A percentile compares a stretch with the other conserved stretches of the same genome.
Evolutionary conservation across 225 moss, liverwort and hornwort genomes (phyloP).

Genomic region (Antitrichia curtipendula): DNA sequence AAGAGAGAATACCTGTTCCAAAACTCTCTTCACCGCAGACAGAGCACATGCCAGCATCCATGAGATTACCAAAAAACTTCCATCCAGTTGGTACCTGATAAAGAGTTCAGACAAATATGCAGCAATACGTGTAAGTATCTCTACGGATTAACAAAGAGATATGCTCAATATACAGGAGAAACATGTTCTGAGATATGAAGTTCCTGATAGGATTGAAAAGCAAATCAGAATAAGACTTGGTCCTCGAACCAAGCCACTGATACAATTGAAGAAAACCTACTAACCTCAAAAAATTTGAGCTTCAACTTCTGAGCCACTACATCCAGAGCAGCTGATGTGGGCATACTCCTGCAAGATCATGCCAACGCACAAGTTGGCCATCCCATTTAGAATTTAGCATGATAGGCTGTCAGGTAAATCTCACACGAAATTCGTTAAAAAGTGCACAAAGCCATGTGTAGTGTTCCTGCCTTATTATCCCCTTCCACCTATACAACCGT

Average conservation of each 20-base stretch:
- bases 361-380: not conserved
- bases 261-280: not conserved
- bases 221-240: not conserved
- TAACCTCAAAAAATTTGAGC: conserved; percentile 73
- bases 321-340: conserved; percentile 92
- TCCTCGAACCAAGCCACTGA: not conserved
- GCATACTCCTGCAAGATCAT: conserved; percentile 74
- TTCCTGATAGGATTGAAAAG: not conserved
- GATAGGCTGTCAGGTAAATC: not conserved
- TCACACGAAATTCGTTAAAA: not conserved
- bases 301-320: conserved; percentile 81
- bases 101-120: not conserved
- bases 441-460: not conserved
- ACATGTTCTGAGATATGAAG: not conserved
- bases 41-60: conserved; percentile 92
- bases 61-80: conserved; percentile 98
- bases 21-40: conserved; percentile 98
- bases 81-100: conserved; percentile 86
- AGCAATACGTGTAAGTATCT: not conserved
- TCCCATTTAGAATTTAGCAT: not conserved
- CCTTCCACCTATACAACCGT: not conserved
- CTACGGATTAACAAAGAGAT: not conserved
- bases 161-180: not conserved
- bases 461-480: not conserved
- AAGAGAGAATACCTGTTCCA: conserved; percentile 50